Base-by-base conservation (phyloP, 495 filamentous ascomycete genomes). In the Usnea hakonensis region DNA sequence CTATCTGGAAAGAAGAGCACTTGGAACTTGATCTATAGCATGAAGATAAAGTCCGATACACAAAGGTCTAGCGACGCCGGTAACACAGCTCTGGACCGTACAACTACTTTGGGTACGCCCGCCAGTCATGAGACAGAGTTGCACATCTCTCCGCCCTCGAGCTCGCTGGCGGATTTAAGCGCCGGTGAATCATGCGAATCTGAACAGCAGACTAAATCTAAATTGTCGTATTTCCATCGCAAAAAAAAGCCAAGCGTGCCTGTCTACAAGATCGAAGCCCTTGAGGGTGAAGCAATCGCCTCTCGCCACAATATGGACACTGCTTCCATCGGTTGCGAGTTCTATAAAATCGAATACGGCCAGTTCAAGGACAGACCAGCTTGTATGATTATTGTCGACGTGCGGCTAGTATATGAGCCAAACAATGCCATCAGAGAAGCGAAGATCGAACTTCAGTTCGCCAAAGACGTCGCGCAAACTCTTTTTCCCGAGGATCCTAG, bases 341-440 rank as follows among this genome's bases (percentile, higher is more conserved):
- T 58, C 41, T 28, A 58, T 28, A 58, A 11, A 38, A 58, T 58
- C 23, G 38, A 58, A n/a, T 58, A 58, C 23, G 38, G 37, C 23
- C 56, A 10, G 2, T 44, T 58, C 38, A 58, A 43, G 37, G 38
- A 28, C n/a, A 38, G 23, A 21, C 56, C 56, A 58, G 56, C 56
- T 6, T 28, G 38, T 44, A 32, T 58, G 10, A n/a, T 58, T 19
- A n/a, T 38, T 35, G 32, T 58, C 38, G 56, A 43, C 26, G 21
- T 58, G 28, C 26, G 37, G 40, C 36, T 57, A 2, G 40, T 40
- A 23, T 57, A 57, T 32, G 36, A n/a, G 23, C 37, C 37, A 19
- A 23, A 26, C 16, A 41, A 57, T 11, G 41, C 30, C 13, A 57
- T 57, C 37, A 0, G 19, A 14, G 33, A 10, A 30, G 40, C 21